Base-by-base conservation (phyloP, 768 basidiomycete species). In the Rhodocollybia butyracea region DNA sequence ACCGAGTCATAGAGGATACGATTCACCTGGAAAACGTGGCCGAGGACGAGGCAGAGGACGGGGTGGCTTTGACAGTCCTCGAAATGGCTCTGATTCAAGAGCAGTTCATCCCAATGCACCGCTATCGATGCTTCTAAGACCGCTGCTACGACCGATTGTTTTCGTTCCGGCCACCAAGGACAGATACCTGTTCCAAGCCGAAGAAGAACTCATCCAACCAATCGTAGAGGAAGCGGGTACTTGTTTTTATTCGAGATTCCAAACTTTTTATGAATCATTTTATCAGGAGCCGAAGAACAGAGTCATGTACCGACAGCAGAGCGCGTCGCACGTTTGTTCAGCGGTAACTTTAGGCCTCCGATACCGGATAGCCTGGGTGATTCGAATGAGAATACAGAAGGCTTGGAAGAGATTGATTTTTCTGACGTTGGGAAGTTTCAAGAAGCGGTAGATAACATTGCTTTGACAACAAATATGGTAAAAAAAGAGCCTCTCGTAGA, bases 261-360 rank as follows among this genome's bases (percentile, higher is more conserved):
- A 10, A 46, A 17, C 21, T 38, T 45, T 36, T 46, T 45, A 26
- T 19, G 30, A 52, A 5, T 19, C 5, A 60, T 46, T 43, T 47
- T n/a, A n/a, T 12, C 64, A 80, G 83, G 72, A 21, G 79, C 80
- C 38, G 71, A 75, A 27, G 77, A 82, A 50, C 61, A 76, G 40
- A 81, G 77, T 43, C 79, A 83, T 67, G 74, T 81, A 4, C 89
- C 90, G 5, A 91, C 89, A 3, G 88, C 88, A 0, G 80, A 86
- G n/a, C 76, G 73, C 10, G 81, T 92, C 24, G 71, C 78, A 27
- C 81, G 76, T 2, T 75, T 91, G 1, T 91, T 91, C 70, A 80
- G 78, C 57, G 75, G 68, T 8, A 3, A 55, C 61, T 60, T 53
- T 63, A 29, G 62, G 60, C 21, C 40, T 56, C 65, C 15, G 54